phyloP scores from a whole-genome alignment of 2,329 filamentous ascomycete genomes.

The Fusarium sacchari region DNA sequence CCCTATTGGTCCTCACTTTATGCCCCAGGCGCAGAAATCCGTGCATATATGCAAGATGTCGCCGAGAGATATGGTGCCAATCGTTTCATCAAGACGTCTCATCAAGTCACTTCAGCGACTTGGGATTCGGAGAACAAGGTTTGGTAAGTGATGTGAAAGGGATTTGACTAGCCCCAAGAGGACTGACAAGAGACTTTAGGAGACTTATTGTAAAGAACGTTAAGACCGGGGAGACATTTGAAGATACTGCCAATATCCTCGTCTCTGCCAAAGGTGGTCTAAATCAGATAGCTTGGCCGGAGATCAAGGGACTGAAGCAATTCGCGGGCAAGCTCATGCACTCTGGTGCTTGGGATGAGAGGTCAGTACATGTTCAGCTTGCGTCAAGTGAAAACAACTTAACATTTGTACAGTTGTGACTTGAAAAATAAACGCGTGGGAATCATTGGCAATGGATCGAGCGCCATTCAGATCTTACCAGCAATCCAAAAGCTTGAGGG shows the following conservation, averaged over 20 bases:
- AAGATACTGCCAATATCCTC: not conserved
- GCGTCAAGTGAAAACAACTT: rapidly evolving
- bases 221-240: not conserved
- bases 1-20: not conserved
- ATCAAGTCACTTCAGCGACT: not conserved
- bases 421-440: not conserved
- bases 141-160: not conserved
- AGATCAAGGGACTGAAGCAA: not conserved
- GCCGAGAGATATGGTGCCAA: not conserved
- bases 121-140: not conserved
- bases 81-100: not conserved
- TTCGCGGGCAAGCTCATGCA: not conserved
- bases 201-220: not conserved
- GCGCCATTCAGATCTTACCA: not conserved
- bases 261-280: not conserved
- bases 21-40: not conserved
- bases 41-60: not conserved
- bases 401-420: not conserved
- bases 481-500: not conserved
- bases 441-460: not conserved
- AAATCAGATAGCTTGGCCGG: not conserved
- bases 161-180: no score
- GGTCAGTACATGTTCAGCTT: rapidly evolving
- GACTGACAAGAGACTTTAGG: not conserved
- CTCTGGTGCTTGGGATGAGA: not conserved